Evolutionary conservation across 352 stramenopile species (phyloP).

Genomic region (Phytophthora syringae): DNA sequence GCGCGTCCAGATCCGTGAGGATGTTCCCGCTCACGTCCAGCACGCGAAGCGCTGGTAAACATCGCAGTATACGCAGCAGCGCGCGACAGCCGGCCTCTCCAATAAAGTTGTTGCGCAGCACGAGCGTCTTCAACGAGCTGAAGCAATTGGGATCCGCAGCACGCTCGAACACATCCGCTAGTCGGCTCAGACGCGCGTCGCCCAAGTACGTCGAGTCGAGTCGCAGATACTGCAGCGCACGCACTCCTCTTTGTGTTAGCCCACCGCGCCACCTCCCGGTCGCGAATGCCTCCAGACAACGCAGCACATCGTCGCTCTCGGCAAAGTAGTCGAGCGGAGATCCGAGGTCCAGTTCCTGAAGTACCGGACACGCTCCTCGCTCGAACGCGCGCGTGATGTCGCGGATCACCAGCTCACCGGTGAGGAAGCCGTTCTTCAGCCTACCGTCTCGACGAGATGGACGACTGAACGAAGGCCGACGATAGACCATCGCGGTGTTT

Average conservation of each 20-base stretch:
- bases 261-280: conserved; percentile 2
- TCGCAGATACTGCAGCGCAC: conserved; percentile 36
- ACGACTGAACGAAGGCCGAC: conserved; percentile 28
- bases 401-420: conserved; percentile 25
- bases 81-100: conserved; percentile 50
- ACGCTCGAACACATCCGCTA: conserved; percentile 42
- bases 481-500: conserved; percentile 12
- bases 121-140: conserved; percentile 39
- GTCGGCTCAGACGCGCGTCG: conserved; percentile 43
- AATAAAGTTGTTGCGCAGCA: conserved; percentile 67
- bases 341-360: conserved; percentile 44
- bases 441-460: conserved; percentile 10
- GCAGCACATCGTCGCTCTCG: conserved; percentile 54
- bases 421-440: conserved; percentile 13
- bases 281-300: conserved; percentile 47
- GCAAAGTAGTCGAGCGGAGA: conserved; percentile 65
- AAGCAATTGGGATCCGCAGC: conserved; percentile 32
- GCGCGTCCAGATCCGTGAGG: conserved; percentile 56
- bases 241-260: neutral
- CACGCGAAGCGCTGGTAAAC: conserved; percentile 28
- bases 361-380: conserved; percentile 36
- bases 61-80: conserved; percentile 37
- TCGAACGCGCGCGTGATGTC: conserved; percentile 39
- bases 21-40: conserved; percentile 65
- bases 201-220: conserved; percentile 69